phyloP scores from a whole-genome alignment of 495 filamentous ascomycete species.

The Cercophora newfieldiana region DNA sequence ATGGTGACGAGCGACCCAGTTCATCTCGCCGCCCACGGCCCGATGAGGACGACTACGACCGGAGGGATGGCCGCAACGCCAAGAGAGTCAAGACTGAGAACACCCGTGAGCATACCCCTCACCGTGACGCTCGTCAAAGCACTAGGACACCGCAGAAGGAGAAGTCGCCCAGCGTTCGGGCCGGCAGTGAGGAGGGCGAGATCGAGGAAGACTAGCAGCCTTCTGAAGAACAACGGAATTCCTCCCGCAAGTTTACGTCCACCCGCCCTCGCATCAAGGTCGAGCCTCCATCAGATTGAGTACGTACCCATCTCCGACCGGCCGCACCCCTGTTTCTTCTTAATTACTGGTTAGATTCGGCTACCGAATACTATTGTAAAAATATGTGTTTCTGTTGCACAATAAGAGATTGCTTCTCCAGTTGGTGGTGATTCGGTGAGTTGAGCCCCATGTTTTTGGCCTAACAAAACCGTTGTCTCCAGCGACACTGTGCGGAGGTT shows the following conservation, averaged over 20 bases:
- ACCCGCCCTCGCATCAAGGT: neutral
- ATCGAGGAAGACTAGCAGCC: constrained; percentile 80
- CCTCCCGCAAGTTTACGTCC: neutral
- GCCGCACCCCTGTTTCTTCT: neutral
- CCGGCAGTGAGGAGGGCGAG: constrained; percentile 96
- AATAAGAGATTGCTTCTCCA: neutral
- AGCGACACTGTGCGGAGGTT: no score
- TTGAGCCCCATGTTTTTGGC: neutral
- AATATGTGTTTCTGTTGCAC: neutral
- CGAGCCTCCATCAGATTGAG: neutral
- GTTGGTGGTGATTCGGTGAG: neutral
- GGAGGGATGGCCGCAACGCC: constrained; percentile 12
- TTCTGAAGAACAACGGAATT: neutral
- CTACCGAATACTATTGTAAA: neutral
- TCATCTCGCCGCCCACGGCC: constrained; percentile 67
- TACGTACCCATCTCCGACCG: constrained; percentile 7
- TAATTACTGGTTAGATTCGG: neutral
- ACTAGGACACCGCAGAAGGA: constrained; percentile 49
- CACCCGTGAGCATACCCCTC: constrained; percentile 60
- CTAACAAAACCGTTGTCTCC: neutral
- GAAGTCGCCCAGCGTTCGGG: constrained; percentile 65
- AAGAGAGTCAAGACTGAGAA: constrained; percentile 64
- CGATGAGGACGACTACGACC: constrained; percentile 66
- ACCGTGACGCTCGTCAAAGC: constrained; percentile 53
- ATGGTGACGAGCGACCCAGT: constrained; percentile 73